Evolutionary conservation across 805 yeast species (phyloP).

Genomic region (Candida railenensis): DNA sequence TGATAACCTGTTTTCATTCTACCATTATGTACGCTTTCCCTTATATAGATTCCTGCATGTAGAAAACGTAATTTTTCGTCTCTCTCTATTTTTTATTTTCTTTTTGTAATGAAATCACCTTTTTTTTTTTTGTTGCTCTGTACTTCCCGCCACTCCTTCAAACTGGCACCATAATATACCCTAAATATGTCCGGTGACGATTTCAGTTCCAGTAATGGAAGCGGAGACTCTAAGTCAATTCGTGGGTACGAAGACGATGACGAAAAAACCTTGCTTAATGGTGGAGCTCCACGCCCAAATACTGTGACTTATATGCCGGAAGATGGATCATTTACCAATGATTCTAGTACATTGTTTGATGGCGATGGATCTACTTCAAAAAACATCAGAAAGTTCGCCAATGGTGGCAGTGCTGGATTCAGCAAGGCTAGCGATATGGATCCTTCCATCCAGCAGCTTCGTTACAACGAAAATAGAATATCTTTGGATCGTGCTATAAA

Average conservation of each 20-base stretch:
- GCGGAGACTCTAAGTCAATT: not conserved
- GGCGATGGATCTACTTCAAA: conserved; percentile 23
- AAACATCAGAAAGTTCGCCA: not conserved
- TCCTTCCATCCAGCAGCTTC: conserved; percentile 68
- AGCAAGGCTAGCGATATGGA: conserved; percentile 25
- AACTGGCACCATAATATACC: not conserved
- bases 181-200: not conserved
- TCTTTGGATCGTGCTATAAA: conserved; percentile 62
- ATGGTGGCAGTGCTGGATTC: not conserved
- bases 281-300: conserved; percentile 13
- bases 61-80: too few relatives aligned
- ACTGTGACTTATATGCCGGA: conserved; percentile 30
- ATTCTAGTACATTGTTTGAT: conserved; percentile 28
- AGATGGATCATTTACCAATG: conserved; percentile 27
- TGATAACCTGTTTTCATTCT: too few relatives aligned
- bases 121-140: not conserved
- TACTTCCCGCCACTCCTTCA: not conserved
- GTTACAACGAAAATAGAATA: conserved; percentile 70
- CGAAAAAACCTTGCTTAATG: conserved; percentile 1
- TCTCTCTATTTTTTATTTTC: not conserved
- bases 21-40: too few relatives aligned
- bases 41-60: too few relatives aligned
- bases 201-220: not conserved
- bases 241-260: conserved; percentile 2
- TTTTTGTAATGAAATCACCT: not conserved